Percentiles rank a stretch among this genome's conserved stretches.
Conservation (phyloP, 176 grass and related monocot species). For the Alopecurus myosuroides region DNA sequence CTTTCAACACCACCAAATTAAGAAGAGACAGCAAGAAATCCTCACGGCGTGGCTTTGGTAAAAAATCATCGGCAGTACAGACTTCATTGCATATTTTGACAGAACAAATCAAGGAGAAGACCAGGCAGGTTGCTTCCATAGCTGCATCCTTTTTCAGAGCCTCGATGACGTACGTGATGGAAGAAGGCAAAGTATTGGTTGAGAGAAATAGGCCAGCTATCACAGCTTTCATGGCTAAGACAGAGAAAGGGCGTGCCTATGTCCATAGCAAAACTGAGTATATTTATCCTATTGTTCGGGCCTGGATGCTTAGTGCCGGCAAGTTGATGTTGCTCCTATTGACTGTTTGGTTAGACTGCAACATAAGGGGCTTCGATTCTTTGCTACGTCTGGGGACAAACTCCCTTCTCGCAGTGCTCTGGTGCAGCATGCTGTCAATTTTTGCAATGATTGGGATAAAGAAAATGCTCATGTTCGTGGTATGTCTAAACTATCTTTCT, state of each 20-base stretch:
- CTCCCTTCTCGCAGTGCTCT: conserved; percentile 82
- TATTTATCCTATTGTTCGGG: conserved; percentile 59
- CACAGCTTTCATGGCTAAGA: conserved; percentile 26
- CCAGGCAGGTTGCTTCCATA: conserved; percentile 47
- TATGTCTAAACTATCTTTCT: conserved; percentile 37
- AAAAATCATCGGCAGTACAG: conserved; percentile 6
- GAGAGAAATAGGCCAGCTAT: conserved; percentile 60
- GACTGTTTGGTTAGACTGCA: conserved; percentile 89
- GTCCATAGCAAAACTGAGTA: conserved; percentile 43
- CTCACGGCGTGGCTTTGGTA: conserved; percentile 14
- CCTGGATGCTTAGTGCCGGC: conserved; percentile 69
- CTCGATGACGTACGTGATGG: conserved; percentile 51
- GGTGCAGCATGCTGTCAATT: conserved; percentile 77
- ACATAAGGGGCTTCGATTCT: conserved; percentile 87
- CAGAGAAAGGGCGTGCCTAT: conserved; percentile 51
- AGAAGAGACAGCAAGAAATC: conserved; percentile 41
- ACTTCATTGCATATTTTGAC: conserved; percentile 10
- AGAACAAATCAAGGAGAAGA: conserved; percentile 37
- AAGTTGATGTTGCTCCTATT: conserved; percentile 68
- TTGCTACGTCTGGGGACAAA: conserved; percentile 79
- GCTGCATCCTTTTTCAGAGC: conserved; percentile 57
- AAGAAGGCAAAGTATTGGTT: conserved; percentile 50
- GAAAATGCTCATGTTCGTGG: conserved; percentile 68
- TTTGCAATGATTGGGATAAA: conserved; percentile 86
- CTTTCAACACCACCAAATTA: conserved; percentile 25